Base-by-base conservation (phyloP, 2,329 filamentous ascomycete genomes). In the Biscogniauxia sp. region DNA sequence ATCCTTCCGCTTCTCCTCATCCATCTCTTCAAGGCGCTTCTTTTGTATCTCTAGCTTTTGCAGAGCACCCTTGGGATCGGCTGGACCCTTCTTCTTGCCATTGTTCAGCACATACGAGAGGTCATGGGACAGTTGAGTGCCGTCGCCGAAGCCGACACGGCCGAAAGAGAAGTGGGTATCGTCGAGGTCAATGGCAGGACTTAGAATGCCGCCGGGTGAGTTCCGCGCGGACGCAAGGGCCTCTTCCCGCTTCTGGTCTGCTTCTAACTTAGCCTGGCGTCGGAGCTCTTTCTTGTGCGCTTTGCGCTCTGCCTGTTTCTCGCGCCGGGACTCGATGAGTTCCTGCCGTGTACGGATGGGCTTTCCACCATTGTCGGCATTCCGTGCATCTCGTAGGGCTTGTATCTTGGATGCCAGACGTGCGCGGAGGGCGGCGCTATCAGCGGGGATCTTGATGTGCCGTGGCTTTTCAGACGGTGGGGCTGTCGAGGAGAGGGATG, bases 71-170 rank as follows among this genome's bases (percentile, higher is more conserved):
- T 91, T 91, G 53, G 91, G 82, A 75, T 99, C 95, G 60, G 88
- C 89, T 1, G 92, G 90, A 0, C 93, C 93, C 76, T 91, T 93
- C 75, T 87, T 89, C 78, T 90, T 92, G 65, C 84, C 85, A 63
- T 86, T 83, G 57, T 88, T 88, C 17, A 91, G 76, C 19, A 89
- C 78, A 51, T 78, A 79, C 5, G 80, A 80, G 19, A 91, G 82
- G 60, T 88, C 87, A 62, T 91, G 85, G 55, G 94, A 91, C 54
- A 96, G 82, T 64, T 90, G 84, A 56, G 92, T 85, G 49, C 94
- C 94, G 72, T 98, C 94, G 4, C 86, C 86, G 74, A 98, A 99
- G 11, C 92, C 88, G n/a, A 99, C 88, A 41, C 92, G 89, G 32
- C 93, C 93, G 75, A 98, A 99, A 5, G 92, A 87, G 73, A 97